phyloP scores from a whole-genome alignment of 2,329 filamentous ascomycete species.

The Xylaria sp. region DNA sequence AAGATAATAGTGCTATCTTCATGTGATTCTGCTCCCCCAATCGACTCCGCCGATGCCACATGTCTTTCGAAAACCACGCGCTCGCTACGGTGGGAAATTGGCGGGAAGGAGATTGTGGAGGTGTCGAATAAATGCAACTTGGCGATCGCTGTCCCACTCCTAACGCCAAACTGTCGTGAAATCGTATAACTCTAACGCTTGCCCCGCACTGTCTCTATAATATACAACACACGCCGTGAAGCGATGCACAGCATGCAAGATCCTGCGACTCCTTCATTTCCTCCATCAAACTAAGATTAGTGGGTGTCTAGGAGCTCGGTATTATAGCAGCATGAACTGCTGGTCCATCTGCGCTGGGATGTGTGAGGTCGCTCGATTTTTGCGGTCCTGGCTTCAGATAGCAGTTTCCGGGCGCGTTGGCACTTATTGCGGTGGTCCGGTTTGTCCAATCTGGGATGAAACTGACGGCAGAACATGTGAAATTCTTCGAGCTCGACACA shows the following conservation, averaged over 20 bases:
- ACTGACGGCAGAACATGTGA: constrained; percentile 47
- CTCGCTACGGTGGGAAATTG: neutral
- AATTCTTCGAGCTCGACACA: constrained; percentile 36
- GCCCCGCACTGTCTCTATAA: neutral
- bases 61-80: neutral
- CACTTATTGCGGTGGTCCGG: constrained; percentile 41
- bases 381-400: constrained; percentile 51
- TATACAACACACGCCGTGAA: neutral
- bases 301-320: neutral
- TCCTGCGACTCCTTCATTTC: neutral
- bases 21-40: neutral
- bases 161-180: constrained; percentile 11
- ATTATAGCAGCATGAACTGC: constrained; percentile 21
- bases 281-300: neutral
- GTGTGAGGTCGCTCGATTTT: constrained; percentile 38
- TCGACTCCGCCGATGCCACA: neutral
- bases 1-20: neutral
- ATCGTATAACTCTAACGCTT: neutral
- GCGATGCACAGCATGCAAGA: neutral
- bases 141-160: neutral
- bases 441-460: constrained; percentile 52
- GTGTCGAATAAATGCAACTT: neutral
- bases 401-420: constrained; percentile 51
- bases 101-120: neutral
- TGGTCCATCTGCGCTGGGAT: constrained; percentile 40